Base-by-base conservation (phyloP, 2,329 filamentous ascomycete species). In the Penicillium sp. region DNA sequence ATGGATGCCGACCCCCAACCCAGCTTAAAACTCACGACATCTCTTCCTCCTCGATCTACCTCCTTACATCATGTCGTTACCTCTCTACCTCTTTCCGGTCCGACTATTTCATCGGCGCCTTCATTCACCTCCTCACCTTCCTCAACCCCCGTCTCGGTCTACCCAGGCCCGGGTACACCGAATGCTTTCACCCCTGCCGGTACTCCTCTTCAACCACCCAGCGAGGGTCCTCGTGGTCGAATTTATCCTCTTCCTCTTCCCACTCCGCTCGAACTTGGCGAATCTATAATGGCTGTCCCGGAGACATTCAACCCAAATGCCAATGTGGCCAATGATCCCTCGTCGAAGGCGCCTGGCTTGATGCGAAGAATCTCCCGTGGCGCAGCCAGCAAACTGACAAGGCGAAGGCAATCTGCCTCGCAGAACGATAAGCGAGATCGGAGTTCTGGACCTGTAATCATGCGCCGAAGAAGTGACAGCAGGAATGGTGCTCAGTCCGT, bases 401-500 rank as follows among this genome's bases (percentile, higher is more conserved):
- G 88, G 60, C 87, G 92, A 62, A 85, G 93, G 61, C 88, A 89
- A 61, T 96, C 91, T 16, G 92, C 91, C 2, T 88, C 88, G 1
- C 85, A 89, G 46, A 85, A 89, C 19, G 87, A 88, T 60, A 91
- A 89, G 72, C 87, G 93, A 43, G 92, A 97, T 71, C 88, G 90
- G 61, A 97, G 93, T 72, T 89, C 92, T 27, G 95, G 95, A 0
- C 95, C 95, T 1, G 89, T 92, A 56, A 90, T 96, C 54, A 86
- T 96, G 75, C 87, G 94, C 62, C 85, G 92, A 58, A 87, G 93
- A 65, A 97, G 93, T 75, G 92, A 96, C 75, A 96, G 93, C 79
- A 95, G 90, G 75, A 90, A 86, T 64, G 89, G 89, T 6, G 82
- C 83, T 7, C 85, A 86, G 10, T 78, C 83, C 37, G 82, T 31